Conservation (phyloP, 2,329 filamentous ascomycete genomes). For the Periglandula ipomoeae region DNA sequence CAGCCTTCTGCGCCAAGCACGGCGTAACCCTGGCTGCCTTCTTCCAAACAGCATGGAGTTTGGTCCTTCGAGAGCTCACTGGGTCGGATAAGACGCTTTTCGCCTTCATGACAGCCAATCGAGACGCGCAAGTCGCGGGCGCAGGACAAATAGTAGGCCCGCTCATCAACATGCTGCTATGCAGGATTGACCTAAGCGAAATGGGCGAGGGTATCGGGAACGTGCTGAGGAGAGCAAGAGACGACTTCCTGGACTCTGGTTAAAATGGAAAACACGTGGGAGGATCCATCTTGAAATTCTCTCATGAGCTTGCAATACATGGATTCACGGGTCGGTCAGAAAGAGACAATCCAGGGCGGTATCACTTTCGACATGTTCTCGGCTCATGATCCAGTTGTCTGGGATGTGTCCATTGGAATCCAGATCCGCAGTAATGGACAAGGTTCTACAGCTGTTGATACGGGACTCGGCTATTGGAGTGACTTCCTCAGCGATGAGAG, state of each 20-base stretch:
- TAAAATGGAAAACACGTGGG: not conserved
- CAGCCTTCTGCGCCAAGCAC: not conserved
- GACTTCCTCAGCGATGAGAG: not conserved
- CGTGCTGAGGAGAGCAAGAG: not conserved
- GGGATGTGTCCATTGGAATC: not conserved
- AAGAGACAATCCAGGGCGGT: not conserved
- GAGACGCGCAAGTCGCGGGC: not conserved
- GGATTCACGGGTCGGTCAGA: not conserved
- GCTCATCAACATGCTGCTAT: not conserved
- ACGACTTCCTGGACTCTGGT: not conserved
- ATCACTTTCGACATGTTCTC: not conserved
- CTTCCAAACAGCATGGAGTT: not conserved
- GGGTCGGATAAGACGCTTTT: not conserved
- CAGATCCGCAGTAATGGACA: not conserved
- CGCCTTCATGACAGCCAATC: not conserved
- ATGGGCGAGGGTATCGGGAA: not conserved
- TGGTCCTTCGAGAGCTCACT: not conserved
- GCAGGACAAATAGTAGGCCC: not conserved
- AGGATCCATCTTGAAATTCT: not conserved
- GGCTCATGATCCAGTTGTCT: not conserved
- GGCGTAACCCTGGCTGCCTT: not conserved
- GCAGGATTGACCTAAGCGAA: not conserved
- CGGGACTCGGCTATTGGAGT: not conserved
- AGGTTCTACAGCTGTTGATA: not conserved
- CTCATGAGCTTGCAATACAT: not conserved